Conservation (phyloP, 1,284 basidiomycete species). For the Sporisorium reilianum region DNA sequence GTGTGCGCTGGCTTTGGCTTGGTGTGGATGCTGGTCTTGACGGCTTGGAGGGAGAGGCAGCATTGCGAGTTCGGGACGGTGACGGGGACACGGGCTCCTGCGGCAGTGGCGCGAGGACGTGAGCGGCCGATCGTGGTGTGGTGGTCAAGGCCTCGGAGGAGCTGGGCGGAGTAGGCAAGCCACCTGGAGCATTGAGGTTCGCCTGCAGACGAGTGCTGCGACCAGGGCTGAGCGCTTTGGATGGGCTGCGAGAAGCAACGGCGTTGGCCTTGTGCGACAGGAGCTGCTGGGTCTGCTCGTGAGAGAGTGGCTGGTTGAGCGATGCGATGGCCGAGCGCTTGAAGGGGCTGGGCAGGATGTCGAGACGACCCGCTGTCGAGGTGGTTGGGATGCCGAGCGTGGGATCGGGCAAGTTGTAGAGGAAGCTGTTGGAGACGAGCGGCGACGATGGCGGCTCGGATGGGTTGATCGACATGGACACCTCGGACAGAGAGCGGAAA, state of each 20-base stretch:
- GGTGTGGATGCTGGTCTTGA: slow-evolving; percentile 17
- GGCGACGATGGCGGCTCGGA: slow-evolving; percentile 34
- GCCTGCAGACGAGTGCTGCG: slow-evolving; percentile 14
- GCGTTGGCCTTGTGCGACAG: slow-evolving; percentile 13
- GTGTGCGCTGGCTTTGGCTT: slow-evolving; percentile 9
- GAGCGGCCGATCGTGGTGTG: slow-evolving; percentile 26
- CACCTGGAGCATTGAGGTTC: slow-evolving; percentile 33
- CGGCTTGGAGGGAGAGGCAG: slow-evolving; percentile 15
- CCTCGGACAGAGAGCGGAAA: slow-evolving; percentile 8
- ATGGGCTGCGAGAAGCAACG: slow-evolving; percentile 11
- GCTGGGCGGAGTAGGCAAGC: slow-evolving; percentile 43
- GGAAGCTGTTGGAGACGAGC: slow-evolving; percentile 39
- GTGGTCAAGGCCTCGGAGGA: slow-evolving; percentile 34
- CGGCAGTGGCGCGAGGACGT: slow-evolving; percentile 21
- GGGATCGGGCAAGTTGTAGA: slow-evolving; percentile 50
- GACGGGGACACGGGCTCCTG: slow-evolving; percentile 44
- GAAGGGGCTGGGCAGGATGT: slow-evolving; percentile 24
- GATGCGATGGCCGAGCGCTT: slow-evolving; percentile 28
- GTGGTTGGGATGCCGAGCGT: slow-evolving; percentile 23
- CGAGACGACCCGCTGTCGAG: background rate
- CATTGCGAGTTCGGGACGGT: slow-evolving; percentile 29
- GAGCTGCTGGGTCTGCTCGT: slow-evolving; percentile 31
- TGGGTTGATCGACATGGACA: slow-evolving; percentile 19
- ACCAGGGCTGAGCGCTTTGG: slow-evolving; percentile 12
- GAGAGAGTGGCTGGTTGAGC: slow-evolving; percentile 40